A percentile compares a stretch with the other conserved stretches of the same genome.
Evolutionary conservation across 176 grass and related monocot genomes (phyloP).

Genomic region (Triticum aestivum): IWGSC_CS_RefSeq_v2.1 NC_057812.1:171128378-171128877

Average conservation of each 20-base stretch:
- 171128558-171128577: conserved; percentile 61
- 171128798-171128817: conserved; percentile 11
- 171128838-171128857: conserved; percentile 3
- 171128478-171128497: conserved; percentile 94
- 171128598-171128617: conserved; percentile 57
- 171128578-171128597: conserved; percentile 49
- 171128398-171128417: neutral
- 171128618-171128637: conserved; percentile 96
- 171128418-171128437: conserved; percentile 12
- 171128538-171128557: conserved; percentile 86
- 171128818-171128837: neutral
- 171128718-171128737: conserved; percentile 86
- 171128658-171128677: neutral
- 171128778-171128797: conserved; percentile 27
- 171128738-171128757: conserved; percentile 99
- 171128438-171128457: conserved; percentile 13
- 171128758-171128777: conserved; percentile 90
- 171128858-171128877: neutral
- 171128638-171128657: conserved; percentile 82
- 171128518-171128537: conserved; percentile 98
- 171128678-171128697: conserved; percentile 24
- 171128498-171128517: conserved; percentile 96
- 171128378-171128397: conserved; percentile 16
- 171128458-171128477: conserved; percentile 21
- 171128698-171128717: conserved; percentile 32